Evolutionary conservation across 2,329 filamentous ascomycete species (phyloP).

Genomic region (Verticillium nubilum): DNA sequence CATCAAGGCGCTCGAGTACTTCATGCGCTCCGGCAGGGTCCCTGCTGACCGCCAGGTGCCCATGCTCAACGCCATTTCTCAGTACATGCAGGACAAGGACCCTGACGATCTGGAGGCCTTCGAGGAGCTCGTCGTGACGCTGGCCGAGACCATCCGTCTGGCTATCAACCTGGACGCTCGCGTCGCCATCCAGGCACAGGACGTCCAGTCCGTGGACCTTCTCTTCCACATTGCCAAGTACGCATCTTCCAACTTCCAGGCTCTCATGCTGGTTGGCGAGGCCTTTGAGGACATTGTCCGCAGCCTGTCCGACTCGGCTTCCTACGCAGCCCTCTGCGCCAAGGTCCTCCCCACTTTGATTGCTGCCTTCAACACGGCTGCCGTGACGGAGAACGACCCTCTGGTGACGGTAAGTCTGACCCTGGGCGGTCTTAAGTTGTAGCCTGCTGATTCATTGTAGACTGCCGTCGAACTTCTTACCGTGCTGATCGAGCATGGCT

Average conservation of each 20-base stretch:
- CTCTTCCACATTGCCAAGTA: conserved; percentile 87
- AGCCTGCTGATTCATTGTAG: conserved; percentile 20
- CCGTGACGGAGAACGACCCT: conserved; percentile 77
- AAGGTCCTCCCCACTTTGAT: conserved; percentile 86
- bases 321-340: conserved; percentile 72
- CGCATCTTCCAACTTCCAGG: conserved; percentile 84
- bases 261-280: conserved; percentile 82
- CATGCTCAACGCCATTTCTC: conserved; percentile 57
- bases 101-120: conserved; percentile 78
- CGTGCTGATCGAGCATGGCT: conserved; percentile 74
- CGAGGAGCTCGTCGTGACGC: conserved; percentile 85
- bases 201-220: conserved; percentile 70
- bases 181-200: conserved; percentile 61
- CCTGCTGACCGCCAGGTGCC: conserved; percentile 51
- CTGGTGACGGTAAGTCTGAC: conserved; percentile 60
- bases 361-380: conserved; percentile 83
- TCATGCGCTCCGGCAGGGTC: conserved; percentile 49
- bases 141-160: conserved; percentile 80
- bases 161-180: conserved; percentile 75
- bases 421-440: not conserved
- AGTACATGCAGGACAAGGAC: conserved; percentile 77
- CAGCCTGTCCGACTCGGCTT: conserved; percentile 59
- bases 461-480: conserved; percentile 81
- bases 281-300: conserved; percentile 84
- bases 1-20: conserved; percentile 75